Base-by-base conservation (phyloP, 768 basidiomycete genomes). In the Sistotremastrum niveocremeum region DNA sequence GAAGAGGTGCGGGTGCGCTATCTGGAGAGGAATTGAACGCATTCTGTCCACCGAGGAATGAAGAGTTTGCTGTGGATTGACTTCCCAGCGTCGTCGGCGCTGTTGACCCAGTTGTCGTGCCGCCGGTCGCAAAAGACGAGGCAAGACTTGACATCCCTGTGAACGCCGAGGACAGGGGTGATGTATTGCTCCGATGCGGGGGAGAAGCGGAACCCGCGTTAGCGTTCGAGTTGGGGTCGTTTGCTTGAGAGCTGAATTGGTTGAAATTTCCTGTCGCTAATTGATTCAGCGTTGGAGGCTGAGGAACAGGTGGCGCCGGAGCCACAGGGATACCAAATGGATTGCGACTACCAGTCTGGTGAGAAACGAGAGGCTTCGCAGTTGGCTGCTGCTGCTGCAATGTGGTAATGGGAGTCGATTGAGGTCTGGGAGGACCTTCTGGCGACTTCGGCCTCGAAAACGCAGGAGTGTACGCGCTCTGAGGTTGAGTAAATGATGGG, bases 271-370 rank as follows among this genome's bases (percentile, higher is more conserved):
- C 73, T 65, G 72, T 73, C 3, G 80, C 73, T 9, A 97, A 63
- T 56, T 95, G 84, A 62, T 84, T 75, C 56, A 97, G 65, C 2
- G 86, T 89, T 7, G 84, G 87, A 31, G 70, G 74, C 59, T 80
- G 84, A 1, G 86, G 84, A 30, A 85, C 68, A 10, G 84, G 79
- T 7, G 57, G 55, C 10, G 67, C 64, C 28, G 76, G 65, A 6
- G 72, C 70, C 4, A 73, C 68, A 4, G 85, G 76, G 32, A 77
- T 74, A 5, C 90, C 93, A 52, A 99, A 99, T 3, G 95, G 95
- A 70, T 99, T 99, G 53, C 78, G 80, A 5, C 88, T 87, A 30
- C 95, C 94, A 3, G 95, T 99, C 59, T 84, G 79, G 60, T 98
- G 93, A 5, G 90, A 72, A 54, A 77, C 80, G 30, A 97, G 72